phyloP scores from a whole-genome alignment of 495 filamentous ascomycete species.

The Bathelium albidoporum region DNA sequence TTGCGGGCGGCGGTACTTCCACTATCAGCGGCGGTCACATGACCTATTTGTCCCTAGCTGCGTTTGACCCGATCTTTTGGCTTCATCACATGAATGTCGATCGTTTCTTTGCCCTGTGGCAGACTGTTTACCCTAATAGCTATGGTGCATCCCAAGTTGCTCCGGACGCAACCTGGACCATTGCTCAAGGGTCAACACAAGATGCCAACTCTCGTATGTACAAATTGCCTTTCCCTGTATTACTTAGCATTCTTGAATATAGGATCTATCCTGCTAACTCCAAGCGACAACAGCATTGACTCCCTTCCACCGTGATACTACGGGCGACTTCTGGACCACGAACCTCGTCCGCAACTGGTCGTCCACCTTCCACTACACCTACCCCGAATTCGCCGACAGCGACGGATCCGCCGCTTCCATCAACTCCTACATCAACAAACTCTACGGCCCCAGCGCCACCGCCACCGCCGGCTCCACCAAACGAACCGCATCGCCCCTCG shows the following conservation, averaged over 20 bases:
- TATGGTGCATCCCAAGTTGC: constrained; percentile 18
- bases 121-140: constrained; percentile 15
- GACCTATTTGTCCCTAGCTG: constrained; percentile 18
- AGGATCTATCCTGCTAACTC: background rate
- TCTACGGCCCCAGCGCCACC: constrained; percentile 20
- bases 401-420: constrained; percentile 17
- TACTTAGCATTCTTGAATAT: background rate
- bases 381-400: constrained; percentile 21
- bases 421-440: constrained; percentile 18
- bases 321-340: constrained; percentile 22
- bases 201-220: constrained; percentile 12
- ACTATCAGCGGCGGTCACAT: constrained; percentile 18
- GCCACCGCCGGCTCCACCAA: constrained; percentile 20
- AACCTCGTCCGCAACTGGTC: constrained; percentile 17
- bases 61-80: constrained; percentile 25
- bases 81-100: constrained; percentile 25
- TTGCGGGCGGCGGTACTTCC: constrained; percentile 13
- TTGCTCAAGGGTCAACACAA: constrained; percentile 16
- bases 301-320: constrained; percentile 20
- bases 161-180: constrained; percentile 15
- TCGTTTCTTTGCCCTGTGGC: constrained; percentile 24
- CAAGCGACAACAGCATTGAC: constrained; percentile 4
- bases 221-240: background rate
- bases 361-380: constrained; percentile 22
- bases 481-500: constrained; percentile 11